Base-by-base conservation (phyloP, 2,329 filamentous ascomycete species). In the Fusarium sp. region DNA sequence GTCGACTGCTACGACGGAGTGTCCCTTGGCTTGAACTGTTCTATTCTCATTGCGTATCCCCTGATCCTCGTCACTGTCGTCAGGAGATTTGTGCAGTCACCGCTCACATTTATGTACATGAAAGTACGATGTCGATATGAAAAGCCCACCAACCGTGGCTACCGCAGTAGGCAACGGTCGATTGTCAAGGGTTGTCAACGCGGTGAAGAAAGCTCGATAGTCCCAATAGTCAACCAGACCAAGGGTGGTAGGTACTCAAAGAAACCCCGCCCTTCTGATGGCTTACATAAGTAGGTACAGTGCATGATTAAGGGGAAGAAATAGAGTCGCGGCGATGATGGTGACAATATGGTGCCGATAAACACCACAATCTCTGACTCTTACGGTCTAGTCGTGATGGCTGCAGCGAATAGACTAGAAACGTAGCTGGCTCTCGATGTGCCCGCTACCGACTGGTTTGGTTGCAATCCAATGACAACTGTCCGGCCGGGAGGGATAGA, bases 81-180 rank as follows among this genome's bases (percentile, higher is more conserved):
- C 53, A 70, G 57, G 63, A 63, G 35, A 61, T 33, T 62, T 56
- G 49, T 56, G 37, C 33, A 68, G 54, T 42, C 54, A 64, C 53
- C 54, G 46, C 53, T 54, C 41, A 45, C 27, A 55, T 18, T 17
- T 25, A 35, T 48, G 43, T 63, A 39, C 27, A 39, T 41, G 36
- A 18, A 35, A 47, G 25, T 37, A 50, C 45, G 35, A 33, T 46
- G 36, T 20, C n/a, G 49, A 41, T 41, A 55, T 36, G 25, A 55
- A 17, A 46, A 65, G 51, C 40, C 52, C 61, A 57, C 58, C 52
- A 48, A 42, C 58, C 54, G 51, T 43, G 42, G 53, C 69, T 61
- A 67, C 20, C n/a, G 33, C 25, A 21, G 40, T 27, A 40, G 33
- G 25, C 27, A 43, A 71, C 60, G 56, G 40, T 47, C 50, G 36